These are phyloP conservation scores for Kandelia obovata DNA, from an alignment of 345 rosid species.

Conservation along the genomic window DNA sequence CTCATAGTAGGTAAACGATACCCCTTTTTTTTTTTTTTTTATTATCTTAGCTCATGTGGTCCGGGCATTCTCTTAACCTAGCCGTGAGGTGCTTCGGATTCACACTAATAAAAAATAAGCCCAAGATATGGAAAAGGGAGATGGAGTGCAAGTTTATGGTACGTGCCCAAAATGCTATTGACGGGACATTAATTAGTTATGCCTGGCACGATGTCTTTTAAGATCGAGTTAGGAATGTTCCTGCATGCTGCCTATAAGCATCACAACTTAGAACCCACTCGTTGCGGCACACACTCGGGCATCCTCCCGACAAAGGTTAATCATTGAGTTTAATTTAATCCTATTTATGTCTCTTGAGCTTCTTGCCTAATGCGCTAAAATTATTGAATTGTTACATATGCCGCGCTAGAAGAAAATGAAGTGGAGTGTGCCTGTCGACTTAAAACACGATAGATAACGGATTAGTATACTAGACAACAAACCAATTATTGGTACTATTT, in stretches of 20 bases:
- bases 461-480: no score
- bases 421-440: no score
- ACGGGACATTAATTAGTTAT: slow-evolving; percentile 14
- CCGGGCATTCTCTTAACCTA: slow-evolving; percentile 21
- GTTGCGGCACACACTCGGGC: background rate
- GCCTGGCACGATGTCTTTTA: slow-evolving; percentile 11
- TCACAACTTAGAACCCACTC: background rate
- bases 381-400: no score
- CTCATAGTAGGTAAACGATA: slow-evolving; percentile 11
- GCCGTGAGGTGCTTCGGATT: slow-evolving; percentile 13
- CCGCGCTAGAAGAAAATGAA: no score
- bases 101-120: background rate
- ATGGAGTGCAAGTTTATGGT: background rate
- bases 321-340: background rate
- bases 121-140: slow-evolving; percentile 12
- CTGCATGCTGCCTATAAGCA: slow-evolving; percentile 8
- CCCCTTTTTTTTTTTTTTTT: no score
- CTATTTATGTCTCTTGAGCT: no score
- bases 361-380: no score
- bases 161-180: background rate
- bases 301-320: slow-evolving; percentile 4
- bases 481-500: no score
- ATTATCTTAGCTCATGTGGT: background rate
- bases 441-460: no score
- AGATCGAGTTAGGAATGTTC: slow-evolving; percentile 17